These are phyloP conservation scores for Elsinoe fawcettii DNA, from an alignment of 2,329 filamentous ascomycete species.

Conservation along the genomic window DNA sequence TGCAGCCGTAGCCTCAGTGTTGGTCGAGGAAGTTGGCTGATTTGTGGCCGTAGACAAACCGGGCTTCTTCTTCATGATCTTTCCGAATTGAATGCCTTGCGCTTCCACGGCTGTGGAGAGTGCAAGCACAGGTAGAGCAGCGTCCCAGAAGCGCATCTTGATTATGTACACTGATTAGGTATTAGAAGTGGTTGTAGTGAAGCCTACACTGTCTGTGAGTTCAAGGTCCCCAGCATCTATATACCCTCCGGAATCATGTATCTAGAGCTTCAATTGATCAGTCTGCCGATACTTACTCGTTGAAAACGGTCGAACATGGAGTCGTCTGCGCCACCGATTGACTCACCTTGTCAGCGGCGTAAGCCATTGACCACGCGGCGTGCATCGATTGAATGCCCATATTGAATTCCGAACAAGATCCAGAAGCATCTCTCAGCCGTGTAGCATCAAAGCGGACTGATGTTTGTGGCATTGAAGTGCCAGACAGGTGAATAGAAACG, in stretches of 20 bases:
- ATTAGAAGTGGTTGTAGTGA: not conserved
- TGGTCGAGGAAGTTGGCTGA: not conserved
- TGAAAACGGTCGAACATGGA: not conserved
- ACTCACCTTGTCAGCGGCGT: slow-evolving; percentile 9
- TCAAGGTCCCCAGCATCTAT: not conserved
- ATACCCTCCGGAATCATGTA: not conserved
- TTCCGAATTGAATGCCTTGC: slow-evolving; percentile 11
- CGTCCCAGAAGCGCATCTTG: slow-evolving; percentile 13
- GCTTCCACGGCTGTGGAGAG: slow-evolving; percentile 10
- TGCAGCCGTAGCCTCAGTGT: not conserved
- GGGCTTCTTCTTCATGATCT: slow-evolving; percentile 14
- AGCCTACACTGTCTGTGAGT: not conserved
- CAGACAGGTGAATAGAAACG: not conserved
- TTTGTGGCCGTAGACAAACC: not conserved
- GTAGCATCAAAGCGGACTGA: not conserved
- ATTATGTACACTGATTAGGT: not conserved
- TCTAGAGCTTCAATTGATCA: not conserved
- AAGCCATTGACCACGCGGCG: not conserved
- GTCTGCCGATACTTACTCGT: not conserved
- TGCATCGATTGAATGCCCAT: not conserved
- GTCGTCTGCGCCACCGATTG: not conserved
- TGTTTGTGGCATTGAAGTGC: not conserved
- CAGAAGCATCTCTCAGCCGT: not conserved
- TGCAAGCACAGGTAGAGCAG: slow-evolving; percentile 5
- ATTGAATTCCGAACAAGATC: not conserved